Percentiles rank a stretch among this genome's conserved stretches.
Evolutionary conservation across 352 stramenopile species (phyloP).

Genomic region (Pythium rishiriense): DNA sequence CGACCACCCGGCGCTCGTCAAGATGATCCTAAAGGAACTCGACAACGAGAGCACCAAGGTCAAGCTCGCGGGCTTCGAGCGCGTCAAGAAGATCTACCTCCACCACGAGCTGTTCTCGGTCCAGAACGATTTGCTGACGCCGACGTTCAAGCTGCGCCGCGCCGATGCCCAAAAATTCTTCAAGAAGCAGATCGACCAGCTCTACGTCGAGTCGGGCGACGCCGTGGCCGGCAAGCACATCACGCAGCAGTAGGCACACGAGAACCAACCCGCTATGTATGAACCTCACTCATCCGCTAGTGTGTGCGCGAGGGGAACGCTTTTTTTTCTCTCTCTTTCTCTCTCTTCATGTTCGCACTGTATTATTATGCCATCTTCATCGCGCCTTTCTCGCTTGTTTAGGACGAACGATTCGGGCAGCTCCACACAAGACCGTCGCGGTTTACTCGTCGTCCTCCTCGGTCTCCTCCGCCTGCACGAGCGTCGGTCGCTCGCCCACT

Average conservation of each 20-base stretch:
- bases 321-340: neutral
- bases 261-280: neutral
- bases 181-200: conserved; percentile 65
- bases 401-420: no score
- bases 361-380: conserved; percentile 8
- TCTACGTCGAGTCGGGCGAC: conserved; percentile 68
- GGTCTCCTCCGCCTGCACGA: conserved; percentile 50
- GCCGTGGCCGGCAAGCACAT: conserved; percentile 41
- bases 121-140: conserved; percentile 95
- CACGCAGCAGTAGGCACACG: conserved; percentile 19
- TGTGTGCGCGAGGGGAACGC: neutral
- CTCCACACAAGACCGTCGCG: no score
- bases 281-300: neutral
- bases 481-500: conserved; percentile 56
- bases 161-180: conserved; percentile 59
- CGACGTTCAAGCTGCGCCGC: conserved; percentile 97
- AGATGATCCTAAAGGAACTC: conserved; percentile 49
- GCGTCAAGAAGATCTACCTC: conserved; percentile 89
- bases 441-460: conserved; percentile 46
- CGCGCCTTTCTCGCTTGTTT: no score
- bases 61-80: conserved; percentile 93
- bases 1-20: conserved; percentile 47
- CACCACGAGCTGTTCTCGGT: conserved; percentile 90
- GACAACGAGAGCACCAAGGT: conserved; percentile 48
- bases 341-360: conserved; percentile 1